Evolutionary conservation across 176 grass and related monocot species (phyloP).

Genomic region (Metroxylon sagu): DNA sequence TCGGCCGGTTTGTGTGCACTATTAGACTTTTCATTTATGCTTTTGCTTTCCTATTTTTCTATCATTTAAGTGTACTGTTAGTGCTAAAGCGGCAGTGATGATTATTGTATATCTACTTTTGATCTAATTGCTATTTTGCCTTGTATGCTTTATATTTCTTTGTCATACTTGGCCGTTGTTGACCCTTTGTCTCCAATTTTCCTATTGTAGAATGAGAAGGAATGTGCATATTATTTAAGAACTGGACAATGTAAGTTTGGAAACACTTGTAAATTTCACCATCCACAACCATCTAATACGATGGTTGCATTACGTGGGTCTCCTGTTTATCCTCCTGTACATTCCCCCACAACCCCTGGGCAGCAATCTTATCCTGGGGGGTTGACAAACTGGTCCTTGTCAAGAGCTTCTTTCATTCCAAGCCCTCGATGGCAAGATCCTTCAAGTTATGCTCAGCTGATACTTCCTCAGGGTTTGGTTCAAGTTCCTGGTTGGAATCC

Average conservation of each 20-base stretch:
- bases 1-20: slow-evolving; percentile 47
- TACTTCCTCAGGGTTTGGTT: slow-evolving; percentile 78
- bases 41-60: background rate
- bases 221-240: slow-evolving; percentile 80
- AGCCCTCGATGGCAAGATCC: slow-evolving; percentile 83
- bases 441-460: slow-evolving; percentile 80
- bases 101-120: too few species aligned
- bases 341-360: slow-evolving; percentile 53
- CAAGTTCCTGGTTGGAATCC: slow-evolving; percentile 78
- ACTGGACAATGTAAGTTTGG: slow-evolving; percentile 87
- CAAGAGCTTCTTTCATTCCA: slow-evolving; percentile 61
- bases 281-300: slow-evolving; percentile 69
- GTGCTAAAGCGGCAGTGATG: too few species aligned
- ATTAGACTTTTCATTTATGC: slow-evolving; percentile 5
- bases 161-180: too few species aligned
- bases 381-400: slow-evolving; percentile 47
- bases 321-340: slow-evolving; percentile 52
- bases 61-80: background rate
- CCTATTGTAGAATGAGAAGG: slow-evolving; percentile 68
- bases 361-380: slow-evolving; percentile 47
- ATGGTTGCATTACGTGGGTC: slow-evolving; percentile 52
- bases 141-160: too few species aligned
- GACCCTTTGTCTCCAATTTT: slow-evolving; percentile 23
- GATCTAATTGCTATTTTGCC: too few species aligned
- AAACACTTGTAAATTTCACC: slow-evolving; percentile 78